Conservation (phyloP, 768 basidiomycete genomes). For the Kwoniella sp. region DNA sequence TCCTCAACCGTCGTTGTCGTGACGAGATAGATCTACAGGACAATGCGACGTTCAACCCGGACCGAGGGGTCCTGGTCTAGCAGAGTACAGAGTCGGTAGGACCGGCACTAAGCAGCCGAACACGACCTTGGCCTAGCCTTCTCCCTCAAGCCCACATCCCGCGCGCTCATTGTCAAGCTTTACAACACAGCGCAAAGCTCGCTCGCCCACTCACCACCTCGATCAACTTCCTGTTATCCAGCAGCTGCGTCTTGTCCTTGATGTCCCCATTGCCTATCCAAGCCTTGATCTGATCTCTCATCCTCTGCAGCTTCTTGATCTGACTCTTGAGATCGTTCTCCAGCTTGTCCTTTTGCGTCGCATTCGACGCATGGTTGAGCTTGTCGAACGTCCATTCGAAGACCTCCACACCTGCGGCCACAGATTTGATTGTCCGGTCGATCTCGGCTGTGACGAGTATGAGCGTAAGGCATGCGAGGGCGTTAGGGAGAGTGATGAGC, state of each 20-base stretch:
- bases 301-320: constrained; percentile 87
- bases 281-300: constrained; percentile 84
- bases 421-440: constrained; percentile 96
- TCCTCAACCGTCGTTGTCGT: too few relatives aligned
- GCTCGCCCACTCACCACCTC: constrained; percentile 68
- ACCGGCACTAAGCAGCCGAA: too few relatives aligned
- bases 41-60: too few relatives aligned
- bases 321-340: constrained; percentile 95
- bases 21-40: too few relatives aligned
- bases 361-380: constrained; percentile 91
- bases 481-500: too few relatives aligned
- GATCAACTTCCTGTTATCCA: constrained; percentile 92
- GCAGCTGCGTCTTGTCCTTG: constrained; percentile 88
- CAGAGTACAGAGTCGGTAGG: too few relatives aligned
- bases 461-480: too few relatives aligned
- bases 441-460: constrained; percentile 92
- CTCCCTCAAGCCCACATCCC: background rate
- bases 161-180: background rate
- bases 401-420: constrained; percentile 73
- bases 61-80: too few relatives aligned
- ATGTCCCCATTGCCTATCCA: constrained; percentile 98
- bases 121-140: too few relatives aligned
- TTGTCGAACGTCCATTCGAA: constrained; percentile 81
- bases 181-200: background rate
- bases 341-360: constrained; percentile 97